A percentile compares a stretch with the other conserved stretches of the same genome.
These are phyloP conservation scores for Citrullus mucosospermus DNA, from an alignment of 306 rosid genomes.

Conservation along the genomic window DNA sequence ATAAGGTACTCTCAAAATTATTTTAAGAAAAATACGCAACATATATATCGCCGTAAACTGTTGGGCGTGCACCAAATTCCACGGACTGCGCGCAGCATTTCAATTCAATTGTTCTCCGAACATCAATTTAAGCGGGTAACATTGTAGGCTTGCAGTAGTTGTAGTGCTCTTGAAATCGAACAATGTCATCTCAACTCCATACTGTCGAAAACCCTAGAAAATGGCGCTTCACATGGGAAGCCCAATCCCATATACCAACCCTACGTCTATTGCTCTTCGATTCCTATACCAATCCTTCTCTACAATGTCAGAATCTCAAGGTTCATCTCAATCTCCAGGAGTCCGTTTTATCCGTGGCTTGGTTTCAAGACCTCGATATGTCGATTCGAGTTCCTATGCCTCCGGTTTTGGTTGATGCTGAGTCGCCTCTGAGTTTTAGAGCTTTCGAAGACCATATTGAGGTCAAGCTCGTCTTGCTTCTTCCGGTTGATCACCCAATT, in stretches of 20 bases:
- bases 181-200: neutral
- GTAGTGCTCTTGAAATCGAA: neutral
- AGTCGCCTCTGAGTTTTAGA: conserved; percentile 37
- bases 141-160: neutral
- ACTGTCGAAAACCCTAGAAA: conserved; percentile 7
- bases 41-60: too few species aligned
- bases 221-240: conserved; percentile 90
- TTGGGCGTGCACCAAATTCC: neutral
- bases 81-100: neutral
- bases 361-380: conserved; percentile 23
- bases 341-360: conserved; percentile 30
- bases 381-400: conserved; percentile 66
- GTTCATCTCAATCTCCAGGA: conserved; percentile 28
- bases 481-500: conserved; percentile 66
- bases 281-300: conserved; percentile 29
- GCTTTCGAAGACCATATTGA: conserved; percentile 57
- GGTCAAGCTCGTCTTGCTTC: conserved; percentile 68
- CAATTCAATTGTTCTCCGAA: neutral
- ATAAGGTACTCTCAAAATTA: too few species aligned
- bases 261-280: conserved; percentile 59
- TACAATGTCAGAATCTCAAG: conserved; percentile 39
- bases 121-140: neutral
- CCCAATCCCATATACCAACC: conserved; percentile 65
- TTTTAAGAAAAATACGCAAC: too few species aligned
- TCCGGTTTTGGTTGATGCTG: conserved; percentile 46